Evolutionary conservation across 768 basidiomycete species (phyloP).

Genomic region (Scleroderma citrinum): DNA sequence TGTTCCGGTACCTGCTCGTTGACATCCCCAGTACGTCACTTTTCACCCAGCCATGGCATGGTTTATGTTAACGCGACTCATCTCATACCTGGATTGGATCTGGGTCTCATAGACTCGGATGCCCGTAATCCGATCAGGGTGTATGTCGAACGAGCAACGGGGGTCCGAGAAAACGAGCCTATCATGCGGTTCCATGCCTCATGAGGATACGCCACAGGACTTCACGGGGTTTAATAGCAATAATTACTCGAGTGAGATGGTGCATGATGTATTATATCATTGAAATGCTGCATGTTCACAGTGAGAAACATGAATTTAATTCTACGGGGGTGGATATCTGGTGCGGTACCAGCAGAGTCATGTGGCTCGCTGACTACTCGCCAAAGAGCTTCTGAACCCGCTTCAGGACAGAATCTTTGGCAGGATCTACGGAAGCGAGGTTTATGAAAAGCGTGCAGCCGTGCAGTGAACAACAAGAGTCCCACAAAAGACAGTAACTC

Average conservation of each 20-base stretch:
- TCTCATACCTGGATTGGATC: slow-evolving; percentile 7
- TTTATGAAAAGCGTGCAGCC: slow-evolving; percentile 7
- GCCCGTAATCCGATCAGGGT: slow-evolving; percentile 56
- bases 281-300: slow-evolving; percentile 20
- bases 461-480: slow-evolving; percentile 2
- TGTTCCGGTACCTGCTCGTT: slow-evolving; percentile 70
- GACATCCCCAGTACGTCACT: slow-evolving; percentile 68
- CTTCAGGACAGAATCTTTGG: slow-evolving; percentile 93
- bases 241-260: slow-evolving; percentile 12
- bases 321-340: slow-evolving; percentile 2
- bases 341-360: slow-evolving; percentile 4
- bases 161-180: slow-evolving; percentile 65
- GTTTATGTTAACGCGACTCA: slow-evolving; percentile 1
- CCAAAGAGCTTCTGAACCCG: slow-evolving; percentile 95
- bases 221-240: slow-evolving; percentile 7
- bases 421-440: slow-evolving; percentile 60
- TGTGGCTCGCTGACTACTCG: slow-evolving; percentile 46
- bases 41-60: slow-evolving; percentile 18
- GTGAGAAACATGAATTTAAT: background rate
- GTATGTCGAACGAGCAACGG: slow-evolving; percentile 62
- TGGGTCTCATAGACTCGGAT: slow-evolving; percentile 46
- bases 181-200: slow-evolving; percentile 60
- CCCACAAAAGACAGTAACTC: slow-evolving; percentile 18
- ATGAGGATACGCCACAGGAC: slow-evolving; percentile 9
- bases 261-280: slow-evolving; percentile 22